A percentile compares a stretch with the other conserved stretches of the same genome.
Evolutionary conservation across 495 filamentous ascomycete genomes (phyloP).

Genomic region (Copromyces sp.): DNA sequence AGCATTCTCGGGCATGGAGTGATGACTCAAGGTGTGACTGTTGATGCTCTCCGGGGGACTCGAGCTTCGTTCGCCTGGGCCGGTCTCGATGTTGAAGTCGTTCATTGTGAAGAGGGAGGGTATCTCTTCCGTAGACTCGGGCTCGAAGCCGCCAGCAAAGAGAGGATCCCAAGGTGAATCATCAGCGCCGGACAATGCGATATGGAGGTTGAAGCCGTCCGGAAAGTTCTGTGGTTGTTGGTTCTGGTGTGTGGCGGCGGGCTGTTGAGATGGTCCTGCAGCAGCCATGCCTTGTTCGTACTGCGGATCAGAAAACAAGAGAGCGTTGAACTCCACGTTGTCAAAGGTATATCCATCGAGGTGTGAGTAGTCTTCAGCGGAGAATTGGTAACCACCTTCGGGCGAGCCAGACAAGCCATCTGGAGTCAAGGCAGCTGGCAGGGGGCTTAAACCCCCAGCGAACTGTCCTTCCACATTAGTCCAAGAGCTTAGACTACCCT

Average conservation of each 20-base stretch:
- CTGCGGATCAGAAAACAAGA: not conserved
- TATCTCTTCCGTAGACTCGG: not conserved
- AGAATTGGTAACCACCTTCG: not conserved
- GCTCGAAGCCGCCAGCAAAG: not conserved
- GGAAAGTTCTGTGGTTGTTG: not conserved
- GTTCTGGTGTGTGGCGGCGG: not conserved
- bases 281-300: not conserved
- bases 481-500: not conserved
- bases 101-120: not conserved
- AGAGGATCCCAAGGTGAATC: not conserved
- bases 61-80: not conserved
- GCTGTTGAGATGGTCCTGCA: not conserved
- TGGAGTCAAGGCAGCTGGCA: not conserved
- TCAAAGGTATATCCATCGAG: not conserved
- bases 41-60: not conserved
- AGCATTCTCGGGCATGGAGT: not conserved
- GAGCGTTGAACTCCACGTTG: not conserved
- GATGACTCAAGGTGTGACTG: not conserved
- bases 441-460: conserved; percentile 3
- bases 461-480: not conserved
- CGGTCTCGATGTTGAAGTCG: not conserved
- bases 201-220: not conserved
- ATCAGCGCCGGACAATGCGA: not conserved
- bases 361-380: not conserved
- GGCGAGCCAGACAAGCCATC: not conserved